phyloP scores from a whole-genome alignment of 1,139 yeast species.

The Hansenula lynferdii region DNA sequence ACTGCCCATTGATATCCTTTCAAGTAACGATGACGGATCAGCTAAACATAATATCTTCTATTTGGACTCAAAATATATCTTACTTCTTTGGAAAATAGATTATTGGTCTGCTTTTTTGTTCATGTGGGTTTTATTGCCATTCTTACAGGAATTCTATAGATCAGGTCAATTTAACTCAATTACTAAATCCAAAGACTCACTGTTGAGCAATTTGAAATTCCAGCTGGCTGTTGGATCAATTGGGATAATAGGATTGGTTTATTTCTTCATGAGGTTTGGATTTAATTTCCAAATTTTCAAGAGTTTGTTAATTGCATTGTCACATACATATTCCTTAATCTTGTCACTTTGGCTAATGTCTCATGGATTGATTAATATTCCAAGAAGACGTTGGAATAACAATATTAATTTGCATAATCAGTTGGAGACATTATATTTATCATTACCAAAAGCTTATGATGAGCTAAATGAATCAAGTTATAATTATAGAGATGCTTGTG shows the following conservation, averaged over 20 bases:
- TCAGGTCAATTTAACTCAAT: conserved; percentile 57
- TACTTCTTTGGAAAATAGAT: conserved; percentile 62
- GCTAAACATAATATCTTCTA: conserved; percentile 28
- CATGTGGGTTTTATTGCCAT: conserved; percentile 72
- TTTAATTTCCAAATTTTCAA: conserved; percentile 54
- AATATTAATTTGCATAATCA: conserved; percentile 29
- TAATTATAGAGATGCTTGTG: conserved; percentile 58
- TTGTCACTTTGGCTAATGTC: conserved; percentile 83
- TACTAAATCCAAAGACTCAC: conserved; percentile 49
- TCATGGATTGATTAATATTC: conserved; percentile 69
- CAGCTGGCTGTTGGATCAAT: conserved; percentile 53
- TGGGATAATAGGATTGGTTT: conserved; percentile 51
- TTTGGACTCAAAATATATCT: conserved; percentile 42
- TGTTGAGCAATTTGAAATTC: conserved; percentile 51
- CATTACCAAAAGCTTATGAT: conserved; percentile 56
- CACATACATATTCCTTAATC: conserved; percentile 75
- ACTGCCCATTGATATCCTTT: conserved; percentile 50
- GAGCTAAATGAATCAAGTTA: conserved; percentile 60
- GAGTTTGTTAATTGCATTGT: conserved; percentile 65
- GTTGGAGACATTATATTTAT: conserved; percentile 43
- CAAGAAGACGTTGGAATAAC: conserved; percentile 53
- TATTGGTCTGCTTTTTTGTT: conserved; percentile 78
- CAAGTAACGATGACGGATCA: conserved; percentile 27
- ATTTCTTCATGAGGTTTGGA: conserved; percentile 59
- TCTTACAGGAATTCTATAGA: conserved; percentile 65